Base-by-base conservation (phyloP, 2,329 filamentous ascomycete species). In the Xylaria arbuscula region DNA sequence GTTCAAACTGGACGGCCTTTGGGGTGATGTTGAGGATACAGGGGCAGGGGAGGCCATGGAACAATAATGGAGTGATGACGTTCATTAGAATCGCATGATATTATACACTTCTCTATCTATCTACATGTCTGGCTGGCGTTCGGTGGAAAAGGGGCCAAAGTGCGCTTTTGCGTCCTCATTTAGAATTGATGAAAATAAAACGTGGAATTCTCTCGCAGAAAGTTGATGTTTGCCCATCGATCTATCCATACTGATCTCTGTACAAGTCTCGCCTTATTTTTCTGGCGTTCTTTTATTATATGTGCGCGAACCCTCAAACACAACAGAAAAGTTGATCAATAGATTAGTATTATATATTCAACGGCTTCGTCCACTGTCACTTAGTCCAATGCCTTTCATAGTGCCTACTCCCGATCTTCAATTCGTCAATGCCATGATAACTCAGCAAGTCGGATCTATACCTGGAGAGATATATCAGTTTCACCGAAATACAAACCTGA, bases 1-100 rank as follows among this genome's bases (percentile, higher is more conserved):
- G 81, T 98, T 99, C 82, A 94, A 95, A 83, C 86, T 99, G 9
- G 96, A 98, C 70, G 96, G 93, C 1, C 82, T 99, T 15, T 98
- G 93, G 92, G 94, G 93, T 11, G 90, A 93, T 77, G 89, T 78
- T 32, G 78, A 73, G 22, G 76, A 72, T n/a, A 75, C 66, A 40
- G 76, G 70, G 36, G 19, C 75, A 8, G 81, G 72, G 4, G 85
- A 87, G 66, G 83, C 81, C 60, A 88, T 89, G 87, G 81, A 86
- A 78, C 83, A 85, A 75, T 86, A 81, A 74, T 64, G 34, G 59
- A 40, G 62, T 64, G 13, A 64, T 32, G 56, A 65, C 17, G 3
- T 58, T 60, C 34, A 47, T 50, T 32, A 45, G 32, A 45, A 13
- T 32, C 13, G 42, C 13, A n/a, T 55, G 55, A 42, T 60, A 22